Base-by-base conservation (phyloP, 2,329 filamentous ascomycete species). In the Lecanoromycetidae sp. region DNA sequence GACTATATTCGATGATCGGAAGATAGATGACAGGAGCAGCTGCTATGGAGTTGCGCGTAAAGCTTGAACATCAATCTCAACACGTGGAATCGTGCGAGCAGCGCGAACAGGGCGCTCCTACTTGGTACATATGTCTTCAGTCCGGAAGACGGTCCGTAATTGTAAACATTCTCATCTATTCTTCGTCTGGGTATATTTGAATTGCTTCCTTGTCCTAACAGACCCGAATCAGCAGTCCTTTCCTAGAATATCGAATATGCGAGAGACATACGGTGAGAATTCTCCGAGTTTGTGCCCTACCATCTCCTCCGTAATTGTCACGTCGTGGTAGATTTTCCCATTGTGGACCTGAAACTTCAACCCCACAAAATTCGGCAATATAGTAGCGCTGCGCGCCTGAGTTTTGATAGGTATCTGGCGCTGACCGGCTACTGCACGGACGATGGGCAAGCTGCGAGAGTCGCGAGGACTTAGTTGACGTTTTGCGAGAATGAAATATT, bases 251-350 rank as follows among this genome's bases (percentile, higher is more conserved):
- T 7, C 37, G 17, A 34, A 34, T 35, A 26, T 45, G 15, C 30
- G 45, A 37, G 27, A 23, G 25, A 78, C 86, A 60, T 76, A 94
- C 87, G 78, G 71, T 53, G 87, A 80, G 64, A 94, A 95, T 68
- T 95, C 88, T 58, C 88, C 88, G 56, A 95, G 73, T 69, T 94
- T 95, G 66, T 91, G 84, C 45, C 88, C 88, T 41, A 95, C 88
- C 88, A 95, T 95, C 60, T 94, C 85, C 63, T 94, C 88, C 13
- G 87, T 94, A 54, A 95, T 84, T 55, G 73, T 75, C 46, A 94
- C 74, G 56, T 91, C 84, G 57, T 82, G 69, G 66, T 94, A 94
- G 26, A 75, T 76, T 70, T 91, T 94, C 59, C 88, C 88, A 63
- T 94, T 94, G 70, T 95, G 83, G 50, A 95, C 77, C 66, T 88